Percentiles rank a stretch among this genome's conserved stretches.
Conservation (phyloP, 192 early-diverging fungal genomes). For the Gorgonomyces haynaldii region DNA sequence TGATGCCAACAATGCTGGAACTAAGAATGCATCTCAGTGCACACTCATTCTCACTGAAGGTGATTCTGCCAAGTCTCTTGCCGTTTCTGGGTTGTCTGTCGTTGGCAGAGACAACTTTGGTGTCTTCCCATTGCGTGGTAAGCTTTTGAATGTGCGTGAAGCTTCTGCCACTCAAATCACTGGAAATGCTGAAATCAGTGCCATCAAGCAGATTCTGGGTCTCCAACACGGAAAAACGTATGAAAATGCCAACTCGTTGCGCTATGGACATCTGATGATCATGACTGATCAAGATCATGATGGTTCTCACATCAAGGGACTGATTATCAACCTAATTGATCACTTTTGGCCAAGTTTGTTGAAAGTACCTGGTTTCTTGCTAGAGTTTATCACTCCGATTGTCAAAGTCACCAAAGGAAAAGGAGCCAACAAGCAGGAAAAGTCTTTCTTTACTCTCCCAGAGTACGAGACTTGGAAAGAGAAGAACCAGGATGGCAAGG, state of each 20-base stretch:
- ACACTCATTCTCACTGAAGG: slow-evolving; percentile 96
- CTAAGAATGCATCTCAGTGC: slow-evolving; percentile 56
- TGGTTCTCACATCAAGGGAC: slow-evolving; percentile 93
- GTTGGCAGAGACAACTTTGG: slow-evolving; percentile 84
- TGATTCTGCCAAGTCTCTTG: slow-evolving; percentile 88
- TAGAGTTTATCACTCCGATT: slow-evolving; percentile 96
- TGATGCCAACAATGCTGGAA: slow-evolving; percentile 89
- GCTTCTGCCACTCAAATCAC: slow-evolving; percentile 55
- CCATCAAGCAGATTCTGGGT: slow-evolving; percentile 89
- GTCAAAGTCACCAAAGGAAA: slow-evolving; percentile 64
- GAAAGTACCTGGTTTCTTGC: slow-evolving; percentile 79
- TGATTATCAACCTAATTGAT: slow-evolving; percentile 94
- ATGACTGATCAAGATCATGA: slow-evolving; percentile 99
- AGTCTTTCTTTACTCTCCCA: slow-evolving; percentile 80
- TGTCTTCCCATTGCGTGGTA: slow-evolving; percentile 93
- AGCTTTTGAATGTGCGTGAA: slow-evolving; percentile 93
- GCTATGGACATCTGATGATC: slow-evolving; percentile 94
- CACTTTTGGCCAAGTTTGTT: slow-evolving; percentile 85
- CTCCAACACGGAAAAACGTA: slow-evolving; percentile 79
- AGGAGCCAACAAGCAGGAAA: slow-evolving; percentile 28
- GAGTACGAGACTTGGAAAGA: slow-evolving; percentile 86
- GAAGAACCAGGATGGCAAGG: slow-evolving; percentile 53
- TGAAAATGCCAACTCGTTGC: slow-evolving; percentile 53
- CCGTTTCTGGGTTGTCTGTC: slow-evolving; percentile 72
- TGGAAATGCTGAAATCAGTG: slow-evolving; percentile 73